Evolutionary conservation across 1,284 basidiomycete genomes (phyloP).

Genomic region (Farysia itapuensis): DNA sequence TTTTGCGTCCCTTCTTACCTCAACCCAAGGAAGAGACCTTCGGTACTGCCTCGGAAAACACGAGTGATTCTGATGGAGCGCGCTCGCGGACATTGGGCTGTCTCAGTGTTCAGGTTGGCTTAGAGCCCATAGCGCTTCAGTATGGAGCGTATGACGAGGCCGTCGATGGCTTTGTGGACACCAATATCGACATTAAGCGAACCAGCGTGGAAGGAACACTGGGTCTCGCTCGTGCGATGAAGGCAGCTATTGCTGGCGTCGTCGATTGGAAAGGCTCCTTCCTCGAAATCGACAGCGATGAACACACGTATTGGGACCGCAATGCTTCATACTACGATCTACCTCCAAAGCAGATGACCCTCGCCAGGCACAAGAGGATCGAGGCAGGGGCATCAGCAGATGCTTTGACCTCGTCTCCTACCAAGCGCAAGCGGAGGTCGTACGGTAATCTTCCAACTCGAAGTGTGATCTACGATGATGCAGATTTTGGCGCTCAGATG

Average conservation of each 20-base stretch:
- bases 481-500: not conserved
- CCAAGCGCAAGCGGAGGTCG: not conserved
- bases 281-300: conserved; percentile 11
- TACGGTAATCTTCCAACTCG: not conserved
- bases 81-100: conserved; percentile 19
- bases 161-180: conserved; percentile 30
- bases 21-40: conserved; percentile 11
- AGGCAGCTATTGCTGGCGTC: conserved; percentile 13
- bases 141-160: conserved; percentile 14
- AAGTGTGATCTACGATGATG: not conserved
- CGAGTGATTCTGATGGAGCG: not conserved
- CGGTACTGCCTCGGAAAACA: conserved; percentile 2
- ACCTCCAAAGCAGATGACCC: conserved; percentile 17
- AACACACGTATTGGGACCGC: conserved; percentile 28
- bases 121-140: conserved; percentile 26
- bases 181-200: conserved; percentile 16
- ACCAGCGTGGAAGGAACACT: conserved; percentile 12
- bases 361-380: conserved; percentile 22
- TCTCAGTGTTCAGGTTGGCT: conserved; percentile 22
- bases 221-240: conserved; percentile 13
- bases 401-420: conserved; percentile 1
- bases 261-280: conserved; percentile 29
- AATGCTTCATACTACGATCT: conserved; percentile 26
- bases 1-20: conserved; percentile 22
- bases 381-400: conserved; percentile 17